Percentiles rank a stretch among this genome's conserved stretches.
Conservation (phyloP, 2,329 filamentous ascomycete genomes). For the Xylariaceae sp. region DNA sequence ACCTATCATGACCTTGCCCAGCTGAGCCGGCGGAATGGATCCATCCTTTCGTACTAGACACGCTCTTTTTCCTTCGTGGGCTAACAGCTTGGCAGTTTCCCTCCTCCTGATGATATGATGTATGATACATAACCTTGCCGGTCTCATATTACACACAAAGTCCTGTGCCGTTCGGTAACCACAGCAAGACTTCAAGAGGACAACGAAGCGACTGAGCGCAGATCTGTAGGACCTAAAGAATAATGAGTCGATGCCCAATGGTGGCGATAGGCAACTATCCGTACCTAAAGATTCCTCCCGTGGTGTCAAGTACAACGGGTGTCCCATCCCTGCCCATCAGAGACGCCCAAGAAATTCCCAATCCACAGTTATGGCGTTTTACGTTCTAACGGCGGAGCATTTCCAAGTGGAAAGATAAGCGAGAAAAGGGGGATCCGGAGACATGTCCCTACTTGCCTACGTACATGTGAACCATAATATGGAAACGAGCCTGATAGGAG, state of each 20-base stretch:
- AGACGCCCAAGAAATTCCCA: background rate
- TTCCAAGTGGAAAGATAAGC: background rate
- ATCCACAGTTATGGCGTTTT: background rate
- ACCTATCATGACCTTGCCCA: background rate
- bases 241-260: background rate
- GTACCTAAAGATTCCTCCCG: background rate
- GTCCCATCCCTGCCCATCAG: background rate
- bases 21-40: background rate
- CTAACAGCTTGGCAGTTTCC: background rate
- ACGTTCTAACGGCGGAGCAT: background rate
- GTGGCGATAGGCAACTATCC: background rate
- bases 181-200: background rate
- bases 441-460: background rate
- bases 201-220: background rate
- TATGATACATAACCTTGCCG: background rate
- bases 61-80: background rate
- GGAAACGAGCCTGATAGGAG: no score
- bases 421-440: background rate
- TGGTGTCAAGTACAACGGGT: conserved; percentile 1
- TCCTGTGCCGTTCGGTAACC: background rate
- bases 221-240: background rate
- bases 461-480: no score
- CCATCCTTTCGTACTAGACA: background rate
- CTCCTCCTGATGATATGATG: background rate
- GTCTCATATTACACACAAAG: background rate